Evolutionary conservation across 2,329 filamentous ascomycete genomes (phyloP).

Genomic region (Dothideomycetidae sp.): DNA sequence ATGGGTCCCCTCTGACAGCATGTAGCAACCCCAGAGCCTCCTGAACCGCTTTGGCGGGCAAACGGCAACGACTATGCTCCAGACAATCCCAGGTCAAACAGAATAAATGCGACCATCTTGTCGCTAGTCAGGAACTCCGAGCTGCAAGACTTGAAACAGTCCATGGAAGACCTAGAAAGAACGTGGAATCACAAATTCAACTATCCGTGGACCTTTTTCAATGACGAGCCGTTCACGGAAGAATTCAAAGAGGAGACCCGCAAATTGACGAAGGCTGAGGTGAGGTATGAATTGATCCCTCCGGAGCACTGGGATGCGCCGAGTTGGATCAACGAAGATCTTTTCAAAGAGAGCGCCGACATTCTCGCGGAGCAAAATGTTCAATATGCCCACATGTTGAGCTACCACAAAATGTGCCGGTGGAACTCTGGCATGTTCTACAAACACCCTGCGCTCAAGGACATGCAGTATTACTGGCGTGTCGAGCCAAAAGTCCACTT

Average conservation of each 20-base stretch:
- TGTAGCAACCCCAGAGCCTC: constrained; percentile 68
- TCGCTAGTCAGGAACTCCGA: constrained; percentile 89
- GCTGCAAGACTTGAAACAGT: constrained; percentile 65
- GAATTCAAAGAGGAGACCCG: constrained; percentile 79
- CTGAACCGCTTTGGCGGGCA: constrained; percentile 58
- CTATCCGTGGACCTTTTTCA: constrained; percentile 99
- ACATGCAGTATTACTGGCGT: constrained; percentile 91
- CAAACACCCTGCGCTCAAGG: constrained; percentile 73
- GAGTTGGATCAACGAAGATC: constrained; percentile 77
- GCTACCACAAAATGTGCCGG: constrained; percentile 97
- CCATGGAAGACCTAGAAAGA: constrained; percentile 80
- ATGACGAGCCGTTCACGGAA: constrained; percentile 82
- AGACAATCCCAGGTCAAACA: constrained; percentile 58
- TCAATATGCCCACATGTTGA: constrained; percentile 77
- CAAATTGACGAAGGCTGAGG: constrained; percentile 76
- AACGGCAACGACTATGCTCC: constrained; percentile 60
- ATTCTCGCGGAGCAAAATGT: constrained; percentile 72
- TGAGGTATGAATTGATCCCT: constrained; percentile 78
- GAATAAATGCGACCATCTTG: constrained; percentile 86
- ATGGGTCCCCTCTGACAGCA: background rate
- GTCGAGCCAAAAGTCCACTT: constrained; percentile 98
- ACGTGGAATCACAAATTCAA: constrained; percentile 99
- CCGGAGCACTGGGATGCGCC: constrained; percentile 88
- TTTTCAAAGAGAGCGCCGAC: constrained; percentile 72
- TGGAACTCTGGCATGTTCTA: constrained; percentile 99